Conservation (phyloP, 1,139 yeast genomes). For the Suhomyces taliae region DNA sequence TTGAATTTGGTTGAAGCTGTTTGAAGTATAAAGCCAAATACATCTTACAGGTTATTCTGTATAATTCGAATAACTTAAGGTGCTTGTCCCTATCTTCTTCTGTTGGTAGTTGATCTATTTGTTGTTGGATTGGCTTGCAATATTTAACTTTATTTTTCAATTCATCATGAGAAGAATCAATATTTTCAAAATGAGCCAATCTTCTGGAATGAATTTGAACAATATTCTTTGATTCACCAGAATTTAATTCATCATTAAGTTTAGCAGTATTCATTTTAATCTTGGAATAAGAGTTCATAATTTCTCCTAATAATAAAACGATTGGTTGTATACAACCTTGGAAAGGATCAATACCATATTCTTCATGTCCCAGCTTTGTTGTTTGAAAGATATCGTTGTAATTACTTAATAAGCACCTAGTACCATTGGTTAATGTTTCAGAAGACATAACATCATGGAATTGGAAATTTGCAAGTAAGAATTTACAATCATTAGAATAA, state of each 20-base stretch:
- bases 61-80: conserved; percentile 29
- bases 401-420: conserved; percentile 33
- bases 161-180: conserved; percentile 16
- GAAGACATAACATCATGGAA: conserved; percentile 46
- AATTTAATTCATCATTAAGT: conserved; percentile 10
- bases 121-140: conserved; percentile 26
- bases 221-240: conserved; percentile 6
- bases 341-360: conserved; percentile 50
- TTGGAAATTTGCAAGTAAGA: conserved; percentile 44
- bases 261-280: conserved; percentile 18
- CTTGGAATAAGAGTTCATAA: conserved; percentile 34
- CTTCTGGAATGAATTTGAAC: conserved; percentile 11
- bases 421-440: conserved; percentile 35
- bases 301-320: conserved; percentile 43
- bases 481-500: conserved; percentile 41
- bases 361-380: conserved; percentile 14
- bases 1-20: conserved; percentile 24
- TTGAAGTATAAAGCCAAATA: conserved; percentile 28
- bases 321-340: conserved; percentile 49
- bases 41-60: conserved; percentile 26
- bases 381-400: conserved; percentile 32
- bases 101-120: conserved; percentile 18
- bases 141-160: conserved; percentile 19
- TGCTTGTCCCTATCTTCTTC: conserved; percentile 19
- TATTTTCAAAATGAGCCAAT: conserved; percentile 18